Conservation (phyloP, 169 alveolate species). For the Plasmodium vivax region DNA sequence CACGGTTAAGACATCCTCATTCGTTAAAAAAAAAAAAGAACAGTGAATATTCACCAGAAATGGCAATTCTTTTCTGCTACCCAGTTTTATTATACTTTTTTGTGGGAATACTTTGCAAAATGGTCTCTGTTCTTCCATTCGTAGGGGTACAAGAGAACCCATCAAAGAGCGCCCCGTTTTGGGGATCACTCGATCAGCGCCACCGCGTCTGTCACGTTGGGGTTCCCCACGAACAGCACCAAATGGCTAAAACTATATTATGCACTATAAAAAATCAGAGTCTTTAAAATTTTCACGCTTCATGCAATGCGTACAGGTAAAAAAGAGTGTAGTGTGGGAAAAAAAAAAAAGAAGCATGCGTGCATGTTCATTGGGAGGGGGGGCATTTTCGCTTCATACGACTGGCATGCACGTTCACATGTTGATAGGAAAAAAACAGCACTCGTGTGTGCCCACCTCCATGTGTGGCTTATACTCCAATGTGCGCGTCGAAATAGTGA, state of each 20-base stretch:
- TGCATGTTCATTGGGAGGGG: background rate
- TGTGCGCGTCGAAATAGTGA: background rate
- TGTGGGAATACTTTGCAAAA: background rate
- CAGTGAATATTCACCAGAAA: background rate
- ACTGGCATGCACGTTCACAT: background rate
- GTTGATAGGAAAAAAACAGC: background rate
- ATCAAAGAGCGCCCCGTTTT: background rate
- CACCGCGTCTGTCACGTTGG: background rate
- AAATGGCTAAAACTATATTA: background rate
- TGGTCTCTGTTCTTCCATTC: background rate
- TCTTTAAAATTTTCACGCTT: background rate
- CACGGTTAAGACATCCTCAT: background rate
- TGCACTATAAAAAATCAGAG: conserved; percentile 1
- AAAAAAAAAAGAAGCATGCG: background rate
- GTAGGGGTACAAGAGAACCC: background rate
- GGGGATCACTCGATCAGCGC: background rate
- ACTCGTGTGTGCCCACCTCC: background rate
- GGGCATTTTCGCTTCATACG: background rate
- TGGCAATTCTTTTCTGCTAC: background rate
- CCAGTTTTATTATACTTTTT: background rate
- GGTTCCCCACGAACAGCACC: background rate
- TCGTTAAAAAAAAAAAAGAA: background rate
- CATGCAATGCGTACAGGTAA: background rate
- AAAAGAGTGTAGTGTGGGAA: background rate
- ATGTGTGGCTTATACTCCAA: background rate